Conservation (phyloP, 2,329 filamentous ascomycete species). For the Reticulascus tulasneorum region DNA sequence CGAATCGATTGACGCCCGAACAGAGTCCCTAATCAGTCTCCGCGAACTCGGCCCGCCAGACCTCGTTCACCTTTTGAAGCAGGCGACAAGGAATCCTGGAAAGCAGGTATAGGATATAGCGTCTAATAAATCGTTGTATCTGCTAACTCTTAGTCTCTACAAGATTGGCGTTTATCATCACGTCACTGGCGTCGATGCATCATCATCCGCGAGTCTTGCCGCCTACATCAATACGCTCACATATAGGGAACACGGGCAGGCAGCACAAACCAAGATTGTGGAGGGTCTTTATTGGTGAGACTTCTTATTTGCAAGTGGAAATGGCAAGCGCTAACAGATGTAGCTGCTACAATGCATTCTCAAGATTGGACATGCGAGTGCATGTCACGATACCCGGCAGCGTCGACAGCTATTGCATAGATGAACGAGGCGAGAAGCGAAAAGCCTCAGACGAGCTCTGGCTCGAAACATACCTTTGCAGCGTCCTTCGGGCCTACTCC, state of each 20-base stretch:
- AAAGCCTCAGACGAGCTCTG: constrained; percentile 91
- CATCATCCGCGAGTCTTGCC: constrained; percentile 91
- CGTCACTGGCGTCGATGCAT: constrained; percentile 95
- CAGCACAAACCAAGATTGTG: constrained; percentile 72
- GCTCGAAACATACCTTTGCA: constrained; percentile 97
- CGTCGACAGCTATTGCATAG: constrained; percentile 95
- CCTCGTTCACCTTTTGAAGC: constrained; percentile 89
- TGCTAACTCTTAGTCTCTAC: constrained; percentile 11
- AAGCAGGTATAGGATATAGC: constrained; percentile 44
- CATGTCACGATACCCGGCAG: constrained; percentile 96
- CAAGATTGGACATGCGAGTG: constrained; percentile 94
- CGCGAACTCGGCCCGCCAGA: constrained; percentile 95
- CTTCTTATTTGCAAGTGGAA: constrained; percentile 26
- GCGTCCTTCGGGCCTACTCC: constrained; percentile 87
- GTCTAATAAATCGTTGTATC: neutral
- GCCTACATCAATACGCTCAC: constrained; percentile 98
- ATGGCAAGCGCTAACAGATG: constrained; percentile 1
- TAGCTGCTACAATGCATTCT: constrained; percentile 98
- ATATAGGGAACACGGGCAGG: constrained; percentile 78
- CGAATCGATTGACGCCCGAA: constrained; percentile 87
- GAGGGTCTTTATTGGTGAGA: constrained; percentile 86
- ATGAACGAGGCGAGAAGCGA: constrained; percentile 92
- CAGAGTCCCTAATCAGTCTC: constrained; percentile 78
- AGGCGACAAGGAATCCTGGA: constrained; percentile 51
- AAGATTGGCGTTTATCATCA: constrained; percentile 95